Conservation (phyloP, 2,329 filamentous ascomycete genomes). For the Colletotrichum shisoi region DNA sequence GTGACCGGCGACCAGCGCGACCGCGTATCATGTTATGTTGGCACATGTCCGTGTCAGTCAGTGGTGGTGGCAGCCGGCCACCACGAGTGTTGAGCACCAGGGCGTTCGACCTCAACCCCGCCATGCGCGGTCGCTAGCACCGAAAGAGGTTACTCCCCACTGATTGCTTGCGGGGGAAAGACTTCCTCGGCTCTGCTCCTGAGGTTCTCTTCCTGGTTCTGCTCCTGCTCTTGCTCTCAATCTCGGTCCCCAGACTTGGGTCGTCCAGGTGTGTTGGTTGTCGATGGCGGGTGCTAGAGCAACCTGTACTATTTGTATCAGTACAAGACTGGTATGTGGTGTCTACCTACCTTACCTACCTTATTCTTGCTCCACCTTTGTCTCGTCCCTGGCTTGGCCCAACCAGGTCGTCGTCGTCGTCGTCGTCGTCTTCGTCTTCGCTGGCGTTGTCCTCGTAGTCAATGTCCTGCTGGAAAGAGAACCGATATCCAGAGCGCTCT, state of each 20-base stretch:
- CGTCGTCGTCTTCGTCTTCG: too few relatives aligned
- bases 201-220: neutral
- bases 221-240: neutral
- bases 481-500: neutral
- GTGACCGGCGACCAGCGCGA: too few relatives aligned
- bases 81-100: neutral
- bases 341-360: too few relatives aligned
- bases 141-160: slow-evolving; percentile 21
- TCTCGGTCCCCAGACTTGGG: too few relatives aligned
- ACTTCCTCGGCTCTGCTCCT: neutral
- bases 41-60: slow-evolving; percentile 16
- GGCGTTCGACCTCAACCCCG: slow-evolving; percentile 18
- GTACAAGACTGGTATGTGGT: too few relatives aligned
- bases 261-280: neutral
- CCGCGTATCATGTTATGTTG: neutral
- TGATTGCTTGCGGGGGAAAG: slow-evolving; percentile 32
- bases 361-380: too few relatives aligned
- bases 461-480: too few relatives aligned
- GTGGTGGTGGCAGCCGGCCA: neutral
- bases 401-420: too few relatives aligned
- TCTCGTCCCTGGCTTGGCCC: too few relatives aligned
- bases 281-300: neutral
- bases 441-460: too few relatives aligned
- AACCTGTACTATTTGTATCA: too few relatives aligned
- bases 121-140: slow-evolving; percentile 24